These are phyloP conservation scores for Spathaspora hagerdaliae DNA, from an alignment of 805 yeast species.

Conservation along the genomic window DNA sequence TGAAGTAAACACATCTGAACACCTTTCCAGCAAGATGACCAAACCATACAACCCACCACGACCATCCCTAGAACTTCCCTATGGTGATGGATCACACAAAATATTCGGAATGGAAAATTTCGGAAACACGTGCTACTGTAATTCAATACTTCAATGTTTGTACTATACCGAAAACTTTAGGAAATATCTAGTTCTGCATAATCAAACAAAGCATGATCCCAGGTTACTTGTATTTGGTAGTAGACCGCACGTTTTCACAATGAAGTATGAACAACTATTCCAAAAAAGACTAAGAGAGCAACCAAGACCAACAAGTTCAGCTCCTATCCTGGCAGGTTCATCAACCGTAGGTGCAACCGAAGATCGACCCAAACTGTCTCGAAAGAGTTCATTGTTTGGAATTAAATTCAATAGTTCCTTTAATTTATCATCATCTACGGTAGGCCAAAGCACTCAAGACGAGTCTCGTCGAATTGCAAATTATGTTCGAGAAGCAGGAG, in stretches of 20 bases:
- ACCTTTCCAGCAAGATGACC: not conserved
- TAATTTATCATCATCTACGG: not conserved
- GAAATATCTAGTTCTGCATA: conserved; percentile 24
- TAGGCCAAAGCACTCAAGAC: not conserved
- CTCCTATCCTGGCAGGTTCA: conserved; percentile 2
- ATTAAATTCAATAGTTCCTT: conserved; percentile 27
- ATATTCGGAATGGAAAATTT: conserved; percentile 80
- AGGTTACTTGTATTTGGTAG: conserved; percentile 26
- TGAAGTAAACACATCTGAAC: no score
- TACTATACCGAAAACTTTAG: conserved; percentile 74
- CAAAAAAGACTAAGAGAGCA: conserved; percentile 32
- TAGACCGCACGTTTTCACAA: conserved; percentile 31
- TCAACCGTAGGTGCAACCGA: not conserved
- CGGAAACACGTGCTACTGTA: conserved; percentile 93
- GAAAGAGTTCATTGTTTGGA: conserved; percentile 39
- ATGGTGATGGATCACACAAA: conserved; percentile 65
- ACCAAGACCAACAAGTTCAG: conserved; percentile 2
- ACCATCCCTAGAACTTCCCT: conserved; percentile 3
- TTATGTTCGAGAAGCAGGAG: conserved; percentile 23
- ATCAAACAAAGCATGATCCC: conserved; percentile 26
- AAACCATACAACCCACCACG: conserved; percentile 1
- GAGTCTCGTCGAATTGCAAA: conserved; percentile 6
- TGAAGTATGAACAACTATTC: conserved; percentile 37
- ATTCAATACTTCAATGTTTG: conserved; percentile 85
- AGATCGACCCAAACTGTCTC: conserved; percentile 11